Percentiles rank a stretch among this genome's conserved stretches.
Conservation (phyloP, 305 asterid genomes). For the Solanum hybrid region DNA sequence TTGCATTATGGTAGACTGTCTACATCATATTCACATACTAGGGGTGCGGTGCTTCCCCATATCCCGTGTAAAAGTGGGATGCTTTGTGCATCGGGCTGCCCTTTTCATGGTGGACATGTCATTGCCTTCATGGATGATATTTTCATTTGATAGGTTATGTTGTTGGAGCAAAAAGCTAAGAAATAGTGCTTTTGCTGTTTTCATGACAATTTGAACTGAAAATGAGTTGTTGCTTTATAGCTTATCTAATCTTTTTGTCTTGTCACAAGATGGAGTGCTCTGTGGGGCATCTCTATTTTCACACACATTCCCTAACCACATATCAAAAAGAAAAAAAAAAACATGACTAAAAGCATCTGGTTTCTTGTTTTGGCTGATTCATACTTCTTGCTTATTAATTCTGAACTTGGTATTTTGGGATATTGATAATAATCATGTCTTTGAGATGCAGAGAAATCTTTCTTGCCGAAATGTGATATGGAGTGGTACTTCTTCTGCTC, state of each 20-base stretch:
- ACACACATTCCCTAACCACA: not conserved
- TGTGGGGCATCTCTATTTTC: slow-evolving; percentile 21
- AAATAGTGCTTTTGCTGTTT: not conserved
- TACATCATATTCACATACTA: not conserved
- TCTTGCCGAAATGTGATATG: slow-evolving; percentile 44
- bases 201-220: not conserved
- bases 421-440: not conserved
- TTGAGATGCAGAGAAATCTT: slow-evolving; percentile 31
- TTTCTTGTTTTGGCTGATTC: not conserved
- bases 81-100: not conserved
- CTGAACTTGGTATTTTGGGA: not conserved
- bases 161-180: not conserved
- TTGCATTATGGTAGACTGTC: not conserved
- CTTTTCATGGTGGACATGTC: not conserved
- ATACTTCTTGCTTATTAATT: not conserved
- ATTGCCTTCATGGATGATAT: not conserved
- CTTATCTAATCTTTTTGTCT: slow-evolving; percentile 1
- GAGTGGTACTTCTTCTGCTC: slow-evolving; percentile 50
- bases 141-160: not conserved
- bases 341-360: not conserved
- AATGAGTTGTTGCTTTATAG: slow-evolving; percentile 15
- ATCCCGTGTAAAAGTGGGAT: not conserved
- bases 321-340: not conserved
- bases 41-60: not conserved
- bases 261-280: not conserved